phyloP scores from a whole-genome alignment of 31 red algal species.

The Odonthalia washingtoniensis region DNA sequence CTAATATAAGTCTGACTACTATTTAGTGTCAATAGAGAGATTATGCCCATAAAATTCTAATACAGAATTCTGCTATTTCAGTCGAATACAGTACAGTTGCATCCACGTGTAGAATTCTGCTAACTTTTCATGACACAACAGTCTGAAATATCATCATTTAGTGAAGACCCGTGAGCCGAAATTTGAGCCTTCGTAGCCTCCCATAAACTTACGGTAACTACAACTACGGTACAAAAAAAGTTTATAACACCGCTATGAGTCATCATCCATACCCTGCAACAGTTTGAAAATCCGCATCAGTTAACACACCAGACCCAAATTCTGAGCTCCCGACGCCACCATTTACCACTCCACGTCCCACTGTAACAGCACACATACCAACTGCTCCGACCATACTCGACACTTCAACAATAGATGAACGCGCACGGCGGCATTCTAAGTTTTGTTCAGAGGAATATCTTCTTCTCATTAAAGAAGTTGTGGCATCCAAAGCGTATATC shows the following conservation, averaged over 20 bases:
- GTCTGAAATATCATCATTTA: neutral
- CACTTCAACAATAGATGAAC: neutral
- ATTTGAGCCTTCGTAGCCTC: neutral
- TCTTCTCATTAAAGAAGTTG: conserved; percentile 8
- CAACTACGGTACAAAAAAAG: neutral
- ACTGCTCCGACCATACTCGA: neutral
- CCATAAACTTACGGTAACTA: neutral
- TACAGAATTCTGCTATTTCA: too few relatives aligned
- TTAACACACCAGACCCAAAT: neutral
- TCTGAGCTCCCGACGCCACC: neutral
- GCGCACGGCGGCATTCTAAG: neutral
- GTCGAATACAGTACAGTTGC: too few relatives aligned
- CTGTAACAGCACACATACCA: neutral
- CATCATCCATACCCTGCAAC: too few relatives aligned
- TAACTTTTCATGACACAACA: neutral
- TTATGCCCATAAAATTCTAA: too few relatives aligned
- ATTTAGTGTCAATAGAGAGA: too few relatives aligned
- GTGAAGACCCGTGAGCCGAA: neutral
- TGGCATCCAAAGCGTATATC: conserved; percentile 7
- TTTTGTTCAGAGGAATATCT: conserved; percentile 12
- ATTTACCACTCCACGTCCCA: neutral
- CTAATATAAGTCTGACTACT: too few relatives aligned
- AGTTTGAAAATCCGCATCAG: too few relatives aligned
- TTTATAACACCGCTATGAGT: too few relatives aligned
- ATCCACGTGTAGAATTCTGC: too few relatives aligned